phyloP scores from a whole-genome alignment of 352 stramenopile genomes.

The Globisporangium rhizosaccharum region DNA sequence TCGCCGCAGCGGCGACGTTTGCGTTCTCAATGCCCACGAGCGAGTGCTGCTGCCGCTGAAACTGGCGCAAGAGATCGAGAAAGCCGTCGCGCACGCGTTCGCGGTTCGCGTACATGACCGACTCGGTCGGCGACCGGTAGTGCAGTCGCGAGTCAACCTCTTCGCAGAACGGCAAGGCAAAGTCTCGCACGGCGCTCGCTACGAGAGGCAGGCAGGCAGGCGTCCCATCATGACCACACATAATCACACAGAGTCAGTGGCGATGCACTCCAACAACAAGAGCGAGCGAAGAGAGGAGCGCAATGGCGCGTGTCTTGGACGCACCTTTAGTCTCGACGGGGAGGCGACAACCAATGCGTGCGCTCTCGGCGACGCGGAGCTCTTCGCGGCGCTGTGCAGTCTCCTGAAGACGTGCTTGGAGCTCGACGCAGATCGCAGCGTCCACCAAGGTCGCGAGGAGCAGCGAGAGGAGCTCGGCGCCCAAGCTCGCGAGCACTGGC shows the following conservation, averaged over 20 bases:
- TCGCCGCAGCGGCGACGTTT: constrained; percentile 19
- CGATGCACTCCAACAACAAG: not conserved
- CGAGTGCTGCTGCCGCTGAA: constrained; percentile 56
- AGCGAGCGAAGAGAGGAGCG: not conserved
- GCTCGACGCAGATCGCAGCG: constrained; percentile 19
- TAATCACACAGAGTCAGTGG: not conserved
- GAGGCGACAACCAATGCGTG: constrained; percentile 39
- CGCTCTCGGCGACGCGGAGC: constrained; percentile 44
- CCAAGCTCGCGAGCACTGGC: constrained; percentile 23
- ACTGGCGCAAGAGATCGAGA: constrained; percentile 45
- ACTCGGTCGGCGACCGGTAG: constrained; percentile 46
- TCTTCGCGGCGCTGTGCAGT: constrained; percentile 32
- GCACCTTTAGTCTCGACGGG: constrained; percentile 45
- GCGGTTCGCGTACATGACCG: constrained; percentile 55
- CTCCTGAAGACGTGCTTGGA: constrained; percentile 25
- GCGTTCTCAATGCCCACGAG: constrained; percentile 35
- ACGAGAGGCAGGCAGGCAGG: not conserved
- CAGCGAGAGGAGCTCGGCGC: constrained; percentile 24
- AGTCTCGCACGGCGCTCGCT: constrained; percentile 42
- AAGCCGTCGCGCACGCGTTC: constrained; percentile 65
- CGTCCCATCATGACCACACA: not conserved
- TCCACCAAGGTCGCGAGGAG: constrained; percentile 20
- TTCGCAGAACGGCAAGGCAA: constrained; percentile 60
- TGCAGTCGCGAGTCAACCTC: constrained; percentile 63
- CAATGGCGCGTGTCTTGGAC: not conserved